Base-by-base conservation (phyloP, 371 early-diverging fungal species). In the Fennellomyces sp. region DNA sequence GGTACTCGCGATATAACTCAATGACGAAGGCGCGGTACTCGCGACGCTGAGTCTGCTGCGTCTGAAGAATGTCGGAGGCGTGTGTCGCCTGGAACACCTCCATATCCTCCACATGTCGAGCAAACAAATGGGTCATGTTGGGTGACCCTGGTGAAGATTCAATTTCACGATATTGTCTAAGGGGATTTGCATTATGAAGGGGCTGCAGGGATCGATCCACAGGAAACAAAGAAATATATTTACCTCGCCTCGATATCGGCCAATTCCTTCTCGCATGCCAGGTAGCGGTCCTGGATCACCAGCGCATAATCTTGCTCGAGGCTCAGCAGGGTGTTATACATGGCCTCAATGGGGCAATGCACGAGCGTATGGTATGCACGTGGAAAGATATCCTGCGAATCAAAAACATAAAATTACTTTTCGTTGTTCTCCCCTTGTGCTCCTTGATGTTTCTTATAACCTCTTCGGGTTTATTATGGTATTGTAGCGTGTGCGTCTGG, bases 21-120 rank as follows among this genome's bases (percentile, higher is more conserved):
- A 84, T 66, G n/a, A 91, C 84, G 65, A 91, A 89, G 41, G 85
- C 86, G 23, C 85, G 73, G 57, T 88, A 91, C 66, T 91, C 88
- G 36, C 72, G 66, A 28, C 83, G 78, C 66, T 91, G 91, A 2
- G 77, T 72, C 19, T 71, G 62, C 53, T 88, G 82, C 5, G 83
- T 63, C 35, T 85, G 83, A 29, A 85, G 75, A 1, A 91, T 60
- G 49, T 86, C 81, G 15, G 85, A 86, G 15, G 75, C 85, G 76
- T 81, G 82, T 1, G 86, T 86, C 23, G 86, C 89, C 55, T 84
- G 84, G 29, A 81, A 72, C 10, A 87, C 64, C 56, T 86, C 84
- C 66, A 83, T 72, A 49, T 88, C 83, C 72, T 89, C 89, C 26
- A 82, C 70, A 41, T 87, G 88, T 12, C 76, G 64, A 19, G 83